These are phyloP conservation scores for Aspergillus brunneoviolaceus DNA, from an alignment of 2,329 filamentous ascomycete species.

Conservation along the genomic window DNA sequence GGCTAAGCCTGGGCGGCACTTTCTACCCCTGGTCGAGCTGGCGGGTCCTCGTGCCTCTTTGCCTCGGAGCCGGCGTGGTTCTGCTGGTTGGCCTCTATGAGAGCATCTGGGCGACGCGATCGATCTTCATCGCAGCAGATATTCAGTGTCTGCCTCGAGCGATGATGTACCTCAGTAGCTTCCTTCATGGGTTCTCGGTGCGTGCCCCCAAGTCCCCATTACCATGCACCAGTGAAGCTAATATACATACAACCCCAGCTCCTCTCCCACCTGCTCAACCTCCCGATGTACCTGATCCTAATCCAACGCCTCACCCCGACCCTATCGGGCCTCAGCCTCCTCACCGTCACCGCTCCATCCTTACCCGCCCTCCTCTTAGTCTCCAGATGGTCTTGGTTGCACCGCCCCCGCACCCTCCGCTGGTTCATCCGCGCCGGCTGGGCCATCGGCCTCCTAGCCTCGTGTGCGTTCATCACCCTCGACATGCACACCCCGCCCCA, in stretches of 20 bases:
- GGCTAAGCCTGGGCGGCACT: constrained; percentile 45
- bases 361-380: constrained; percentile 23
- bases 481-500: constrained; percentile 32
- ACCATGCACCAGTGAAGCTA: not conserved
- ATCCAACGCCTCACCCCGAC: constrained; percentile 35
- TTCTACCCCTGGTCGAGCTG: constrained; percentile 41
- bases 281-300: constrained; percentile 43
- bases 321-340: constrained; percentile 39
- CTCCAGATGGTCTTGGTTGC: constrained; percentile 14
- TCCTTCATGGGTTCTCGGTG: constrained; percentile 47
- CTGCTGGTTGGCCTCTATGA: constrained; percentile 39
- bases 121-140: constrained; percentile 39
- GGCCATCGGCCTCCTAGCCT: constrained; percentile 36
- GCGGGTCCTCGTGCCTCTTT: constrained; percentile 42
- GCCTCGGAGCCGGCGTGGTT: constrained; percentile 34
- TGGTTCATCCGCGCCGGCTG: constrained; percentile 48
- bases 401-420: constrained; percentile 23
- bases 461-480: constrained; percentile 41
- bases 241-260: constrained; percentile 29
- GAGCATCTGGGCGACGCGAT: constrained; percentile 30
- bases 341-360: constrained; percentile 36
- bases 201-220: constrained; percentile 15
- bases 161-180: constrained; percentile 43
- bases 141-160: constrained; percentile 38
- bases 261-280: constrained; percentile 45